Evolutionary conservation across 192 early-diverging fungal genomes (phyloP), one percentile per base, ranked within the genome.

Genomic region (Gonapodya sp.): DNA sequence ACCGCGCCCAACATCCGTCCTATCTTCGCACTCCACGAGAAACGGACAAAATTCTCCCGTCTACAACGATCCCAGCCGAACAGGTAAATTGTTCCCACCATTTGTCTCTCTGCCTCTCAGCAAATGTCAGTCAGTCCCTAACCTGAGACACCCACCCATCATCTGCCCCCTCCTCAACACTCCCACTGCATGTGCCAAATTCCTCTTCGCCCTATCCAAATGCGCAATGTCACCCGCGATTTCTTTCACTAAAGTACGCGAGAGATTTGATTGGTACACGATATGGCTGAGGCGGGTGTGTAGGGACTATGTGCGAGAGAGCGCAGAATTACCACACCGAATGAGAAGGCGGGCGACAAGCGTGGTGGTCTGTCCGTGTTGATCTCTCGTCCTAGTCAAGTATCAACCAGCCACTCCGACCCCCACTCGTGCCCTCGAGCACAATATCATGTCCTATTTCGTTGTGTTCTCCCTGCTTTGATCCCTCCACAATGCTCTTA

Each of bases 151-250:
- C 85, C 33, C 88, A 92, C 93, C 92, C 34, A 97, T 85, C 94
- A 97, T 95, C 82, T 97, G 95, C 8, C 97, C 85, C 81, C 95
- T 87, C 79, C 93, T 93, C 75, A 97, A 86, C 0, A 93, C 90
- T 0, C 93, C 93, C 16, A 96, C 94, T 0, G 96, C 92, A 34
- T 85, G 82, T 0, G 93, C 93, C 72, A 99, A 85, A 82, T 98
- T 96, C 79, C 93, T 91, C 84, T 99, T 99, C 36, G 96, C 95
- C 81, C 92, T 92, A 84, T 99, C 98, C 46, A 99, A 87, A 8
- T 93, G 89, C 81, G 96, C 96, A 81, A 99, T 98, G 81, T 99
- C 98, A 79, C 93, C 89, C 16, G 98, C 98, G 73, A 99, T 99
- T 73, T 97, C 95, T 24, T 94, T 91, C 0, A 99, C 96, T 89